phyloP scores from a whole-genome alignment of 2,329 filamentous ascomycete species.

The Byssothecium circinans region DNA sequence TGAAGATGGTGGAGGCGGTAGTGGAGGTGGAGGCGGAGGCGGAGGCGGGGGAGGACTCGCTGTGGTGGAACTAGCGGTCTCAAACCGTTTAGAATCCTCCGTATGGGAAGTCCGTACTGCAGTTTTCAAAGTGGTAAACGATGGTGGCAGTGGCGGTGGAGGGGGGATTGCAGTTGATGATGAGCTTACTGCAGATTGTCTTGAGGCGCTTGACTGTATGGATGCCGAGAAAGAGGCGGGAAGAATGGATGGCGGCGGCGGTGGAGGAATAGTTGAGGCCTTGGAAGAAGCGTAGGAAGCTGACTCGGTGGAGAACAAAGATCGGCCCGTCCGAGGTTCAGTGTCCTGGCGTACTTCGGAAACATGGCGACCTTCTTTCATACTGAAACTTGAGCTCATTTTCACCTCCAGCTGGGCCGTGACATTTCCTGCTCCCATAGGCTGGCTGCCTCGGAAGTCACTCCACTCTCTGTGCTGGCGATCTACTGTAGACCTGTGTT shows the following conservation, averaged over 20 bases:
- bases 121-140: slow-evolving; percentile 3
- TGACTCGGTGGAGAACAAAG: not conserved
- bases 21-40: slow-evolving; percentile 1
- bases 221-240: not conserved
- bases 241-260: slow-evolving; percentile 8
- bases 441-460: not conserved
- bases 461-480: not conserved
- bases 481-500: slow-evolving; percentile 3
- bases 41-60: not conserved
- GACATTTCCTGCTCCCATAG: not conserved
- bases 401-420: slow-evolving; percentile 1
- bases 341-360: not conserved
- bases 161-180: not conserved
- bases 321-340: not conserved
- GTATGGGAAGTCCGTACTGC: not conserved
- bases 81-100: not conserved
- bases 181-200: not conserved
- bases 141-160: slow-evolving; percentile 12
- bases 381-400: slow-evolving; percentile 3
- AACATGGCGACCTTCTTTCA: not conserved
- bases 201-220: not conserved
- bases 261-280: not conserved
- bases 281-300: not conserved
- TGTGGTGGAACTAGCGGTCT: not conserved
- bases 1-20: not conserved